Percentiles rank a stretch among this genome's conserved stretches.
These are phyloP conservation scores for Microstroma glucosiphilum DNA, from an alignment of 1,284 basidiomycete genomes.

Conservation along the genomic window DNA sequence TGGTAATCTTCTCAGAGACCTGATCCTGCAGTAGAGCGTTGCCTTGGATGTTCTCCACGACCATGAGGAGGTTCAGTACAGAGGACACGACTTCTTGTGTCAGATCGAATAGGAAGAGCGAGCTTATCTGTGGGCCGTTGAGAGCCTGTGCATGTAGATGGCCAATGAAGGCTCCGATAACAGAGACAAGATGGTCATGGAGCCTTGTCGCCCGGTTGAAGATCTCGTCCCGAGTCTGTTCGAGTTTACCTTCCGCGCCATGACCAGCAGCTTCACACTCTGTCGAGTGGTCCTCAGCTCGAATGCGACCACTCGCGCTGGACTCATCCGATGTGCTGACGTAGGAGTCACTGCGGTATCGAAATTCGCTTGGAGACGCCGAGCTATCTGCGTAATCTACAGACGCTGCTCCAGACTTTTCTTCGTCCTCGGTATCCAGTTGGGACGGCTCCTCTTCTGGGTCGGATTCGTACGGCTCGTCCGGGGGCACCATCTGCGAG, in stretches of 20 bases:
- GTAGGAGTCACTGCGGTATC: neutral
- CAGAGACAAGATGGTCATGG: slow-evolving; percentile 68
- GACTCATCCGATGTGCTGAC: neutral
- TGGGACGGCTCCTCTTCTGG: neutral
- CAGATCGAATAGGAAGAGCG: slow-evolving; percentile 86
- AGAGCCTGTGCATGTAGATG: slow-evolving; percentile 89
- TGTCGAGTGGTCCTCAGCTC: neutral
- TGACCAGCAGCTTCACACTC: neutral
- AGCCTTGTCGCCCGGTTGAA: slow-evolving; percentile 56
- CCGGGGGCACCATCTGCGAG: neutral
- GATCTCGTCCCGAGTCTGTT: slow-evolving; percentile 56
- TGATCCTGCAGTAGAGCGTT: slow-evolving; percentile 23
- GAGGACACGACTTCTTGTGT: slow-evolving; percentile 87
- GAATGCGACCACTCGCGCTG: neutral
- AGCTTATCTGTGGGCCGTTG: slow-evolving; percentile 73
- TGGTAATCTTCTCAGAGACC: slow-evolving; percentile 28
- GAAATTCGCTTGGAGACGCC: neutral
- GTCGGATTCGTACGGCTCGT: neutral
- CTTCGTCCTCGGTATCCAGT: no score
- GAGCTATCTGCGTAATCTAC: neutral
- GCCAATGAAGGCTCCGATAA: slow-evolving; percentile 92
- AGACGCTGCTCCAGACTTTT: neutral
- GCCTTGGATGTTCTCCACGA: slow-evolving; percentile 66
- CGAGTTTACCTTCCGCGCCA: neutral
- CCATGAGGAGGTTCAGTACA: slow-evolving; percentile 81